phyloP scores from a whole-genome alignment of 345 rosid species.

The Corymbia maculata region DNA sequence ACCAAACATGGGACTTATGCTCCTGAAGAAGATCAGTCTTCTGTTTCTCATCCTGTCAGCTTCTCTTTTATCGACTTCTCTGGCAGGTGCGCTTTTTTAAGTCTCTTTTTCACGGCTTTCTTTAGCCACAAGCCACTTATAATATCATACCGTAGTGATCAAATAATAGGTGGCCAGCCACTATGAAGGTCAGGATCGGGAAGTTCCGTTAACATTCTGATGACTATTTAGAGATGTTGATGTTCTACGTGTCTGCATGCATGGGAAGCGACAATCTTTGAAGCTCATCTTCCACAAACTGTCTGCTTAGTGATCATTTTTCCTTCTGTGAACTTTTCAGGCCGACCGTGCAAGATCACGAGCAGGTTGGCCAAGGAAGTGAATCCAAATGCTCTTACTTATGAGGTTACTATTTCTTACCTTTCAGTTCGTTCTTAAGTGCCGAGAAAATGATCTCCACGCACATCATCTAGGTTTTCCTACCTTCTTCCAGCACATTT shows the following conservation, averaged over 20 bases:
- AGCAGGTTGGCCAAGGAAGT: neutral
- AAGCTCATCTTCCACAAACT: neutral
- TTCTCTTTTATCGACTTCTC: neutral
- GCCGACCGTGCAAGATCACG: neutral
- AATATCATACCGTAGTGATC: neutral
- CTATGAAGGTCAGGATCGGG: neutral
- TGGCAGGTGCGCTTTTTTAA: slow-evolving; percentile 1
- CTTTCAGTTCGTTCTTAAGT: neutral
- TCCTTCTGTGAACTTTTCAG: neutral
- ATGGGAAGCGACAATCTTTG: neutral
- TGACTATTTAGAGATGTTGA: neutral
- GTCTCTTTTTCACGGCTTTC: neutral
- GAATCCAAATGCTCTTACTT: neutral
- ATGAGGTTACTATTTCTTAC: neutral
- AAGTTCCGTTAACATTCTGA: neutral
- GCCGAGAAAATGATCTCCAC: neutral
- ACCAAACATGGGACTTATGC: neutral
- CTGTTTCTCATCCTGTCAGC: slow-evolving; percentile 1
- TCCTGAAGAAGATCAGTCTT: neutral
- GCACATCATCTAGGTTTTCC: neutral
- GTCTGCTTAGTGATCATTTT: neutral
- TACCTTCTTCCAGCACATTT: neutral
- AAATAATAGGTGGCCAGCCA: neutral
- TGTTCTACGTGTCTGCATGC: neutral
- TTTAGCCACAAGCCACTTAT: neutral